Evolutionary conservation across 768 basidiomycete species (phyloP).

Genomic region (Baorangia bicolor): DNA sequence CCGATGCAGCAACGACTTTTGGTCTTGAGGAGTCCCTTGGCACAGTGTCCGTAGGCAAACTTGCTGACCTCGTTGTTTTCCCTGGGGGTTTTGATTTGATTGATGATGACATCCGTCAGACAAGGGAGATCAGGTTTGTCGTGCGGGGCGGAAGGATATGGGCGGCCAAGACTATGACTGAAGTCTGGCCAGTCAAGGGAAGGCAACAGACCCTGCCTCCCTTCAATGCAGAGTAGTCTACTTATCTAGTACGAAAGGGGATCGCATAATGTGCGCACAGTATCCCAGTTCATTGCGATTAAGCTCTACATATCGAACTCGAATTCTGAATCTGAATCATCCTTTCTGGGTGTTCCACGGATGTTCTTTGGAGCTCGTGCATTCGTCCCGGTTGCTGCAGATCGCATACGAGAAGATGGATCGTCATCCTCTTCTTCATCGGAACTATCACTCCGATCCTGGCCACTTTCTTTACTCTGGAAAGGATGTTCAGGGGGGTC

Average conservation of each 20-base stretch:
- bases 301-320: conserved; percentile 62
- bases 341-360: conserved; percentile 47
- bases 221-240: conserved; percentile 47
- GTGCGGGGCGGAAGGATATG: conserved; percentile 68
- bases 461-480: conserved; percentile 21
- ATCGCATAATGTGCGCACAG: neutral
- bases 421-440: conserved; percentile 50
- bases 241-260: neutral
- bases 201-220: conserved; percentile 55
- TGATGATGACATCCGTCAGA: conserved; percentile 47
- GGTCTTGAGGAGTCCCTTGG: conserved; percentile 63
- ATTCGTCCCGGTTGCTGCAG: conserved; percentile 58
- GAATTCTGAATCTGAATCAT: conserved; percentile 76
- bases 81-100: conserved; percentile 60
- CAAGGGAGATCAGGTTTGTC: conserved; percentile 54
- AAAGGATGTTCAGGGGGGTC: conserved; percentile 52
- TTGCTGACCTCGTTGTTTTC: conserved; percentile 71
- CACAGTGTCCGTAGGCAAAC: conserved; percentile 60
- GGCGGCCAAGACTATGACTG: conserved; percentile 64
- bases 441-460: conserved; percentile 40
- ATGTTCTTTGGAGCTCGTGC: conserved; percentile 53
- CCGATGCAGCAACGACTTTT: conserved; percentile 61
- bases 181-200: conserved; percentile 70
- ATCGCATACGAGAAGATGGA: conserved; percentile 54
- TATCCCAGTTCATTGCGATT: neutral